Base-by-base conservation (phyloP, 352 stramenopile species). In the Globisporangium middletonii region DNA sequence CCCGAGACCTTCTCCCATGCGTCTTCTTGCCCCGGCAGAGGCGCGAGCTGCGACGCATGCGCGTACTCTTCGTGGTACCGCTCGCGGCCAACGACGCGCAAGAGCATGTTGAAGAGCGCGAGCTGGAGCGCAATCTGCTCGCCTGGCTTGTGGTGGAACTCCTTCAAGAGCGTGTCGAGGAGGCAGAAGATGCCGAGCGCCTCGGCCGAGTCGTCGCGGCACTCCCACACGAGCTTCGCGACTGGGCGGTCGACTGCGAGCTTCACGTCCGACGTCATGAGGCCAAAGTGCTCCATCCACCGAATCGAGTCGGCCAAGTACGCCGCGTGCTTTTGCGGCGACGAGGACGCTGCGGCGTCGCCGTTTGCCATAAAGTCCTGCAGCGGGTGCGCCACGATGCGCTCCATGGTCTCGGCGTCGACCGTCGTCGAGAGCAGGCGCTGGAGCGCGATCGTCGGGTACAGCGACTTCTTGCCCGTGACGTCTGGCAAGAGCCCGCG, bases 401-500 rank as follows among this genome's bases (percentile, higher is more conserved):
- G 83, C 59, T 92, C 75, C 70, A 97, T 94, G 45, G 95, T 94
- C 49, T 96, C 88, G 44, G 77, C 68, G 38, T 92, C 93, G 49
- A 97, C 84, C 57, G 97, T 93, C 16, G 87, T 76, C 38, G 94
- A 96, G 6, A 99, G 73, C 47, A 96, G 73, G 35, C 86, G 82
- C 59, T 98, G 93, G 43, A 99, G 68, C 52, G 88, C 81, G 49
- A 98, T 94, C 28, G 90, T 97, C 42, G 95, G 92, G 74, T 98
- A 98, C 12, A 90, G 64, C 42, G 80, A 92, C 59, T 92, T 89
- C 49, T 92, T 92, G 59, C 96, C 96, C 23, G 85, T 97, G 23
- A 99, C 94, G 35, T 97, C 83, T 26, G 89, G 94, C 63, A 99
- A 87, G 48, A 97, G 73, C 64, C 95, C 96, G 64, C 97, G 88